Base-by-base conservation (phyloP, 495 filamentous ascomycete species). In the Cudoniella acicularis region DNA sequence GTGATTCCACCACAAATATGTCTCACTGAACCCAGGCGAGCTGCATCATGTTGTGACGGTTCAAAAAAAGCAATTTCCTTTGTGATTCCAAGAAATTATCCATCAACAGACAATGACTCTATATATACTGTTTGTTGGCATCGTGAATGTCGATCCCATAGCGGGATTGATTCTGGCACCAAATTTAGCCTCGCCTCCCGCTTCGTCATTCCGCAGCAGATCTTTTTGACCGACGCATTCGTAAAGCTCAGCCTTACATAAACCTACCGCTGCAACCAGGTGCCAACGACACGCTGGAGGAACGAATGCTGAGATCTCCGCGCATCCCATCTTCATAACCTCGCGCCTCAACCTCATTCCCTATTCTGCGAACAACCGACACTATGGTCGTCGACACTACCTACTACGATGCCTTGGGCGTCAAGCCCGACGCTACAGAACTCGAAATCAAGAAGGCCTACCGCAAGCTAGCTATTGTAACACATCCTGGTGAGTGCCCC, bases 371-470 rank as follows among this genome's bases (percentile, higher is more conserved):
- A 10, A n/a, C 11, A 10, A 3, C 25, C 9, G 11, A 4, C 30
- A 78, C 61, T 61, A 93, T 93, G 89, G 90, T 93, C 59, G 89
- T 86, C 54, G 90, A 94, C 67, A 92, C 89, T 22, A 74, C 81
- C 54, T 94, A 94, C 74, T 98, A 98, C 74, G 95, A 98, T 72
- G 85, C 82, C 64, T 80, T 99, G 13, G 89, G 87, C 57, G 95
- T 99, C 66, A 82, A 85, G 70, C 87, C 92, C 43, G 90, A 86
- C 10, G 95, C 94, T 17, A 88, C 91, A 55, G 91, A 96, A 70
- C 85, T 98, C 8, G 95, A 99, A 62, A 97, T 99, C 75, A 99
- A 99, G 79, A 98, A 98, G 75, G 94, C 94, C n/a, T 99, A 99
- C 73, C 83, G 94, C 59, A 98, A 92, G 73, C 86, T 94, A 26